Evolutionary conservation across 78 protist species (phyloP), one percentile per base, ranked within the genome.

Genomic region (Mantamonas sphyraenae): DNA sequence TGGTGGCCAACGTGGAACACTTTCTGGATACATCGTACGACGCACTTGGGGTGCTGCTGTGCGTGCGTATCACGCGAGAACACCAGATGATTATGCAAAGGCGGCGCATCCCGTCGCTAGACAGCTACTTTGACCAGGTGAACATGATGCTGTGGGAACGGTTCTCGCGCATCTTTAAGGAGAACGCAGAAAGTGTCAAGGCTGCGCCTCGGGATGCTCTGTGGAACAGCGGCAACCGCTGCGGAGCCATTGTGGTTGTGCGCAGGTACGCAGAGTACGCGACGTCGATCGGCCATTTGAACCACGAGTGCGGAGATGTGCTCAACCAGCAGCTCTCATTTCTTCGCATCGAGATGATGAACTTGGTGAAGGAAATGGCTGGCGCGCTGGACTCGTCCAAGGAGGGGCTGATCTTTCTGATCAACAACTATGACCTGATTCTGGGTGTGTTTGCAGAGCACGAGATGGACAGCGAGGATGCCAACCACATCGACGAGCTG

Each of bases 351-450:
- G 56, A 42, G 37, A 17, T 63, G 40, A 33, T 26, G 19, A 0
- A 3, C 26, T 55, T 63, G 3, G n/a, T 63, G 28, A 0, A 0
- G 34, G 35, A 37, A 2, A 40, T 63, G 5, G 68, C 51, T 0
- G 22, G 39, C 14, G 57, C 5, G n/a, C 61, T 26, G 28, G 0
- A 30, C 19, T 0, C 19, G 12, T 59, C 26, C 34, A 60, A 50
- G 55, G 34, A 22, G 7, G 63, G 50, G 33, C 50, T 65, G 22
- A 37, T 43, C 10, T 62, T 71, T 42, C 63, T 71, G 24, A 62
- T 71, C 64, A 71, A 71, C 70, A 71, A 62, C 64, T 62, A 62
- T 40, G 77, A 71, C 55, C 7, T 71, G 12, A 47, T 71, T 17
- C 55, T 51, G 17, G 0, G 58, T 16, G 1, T n/a, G 37, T 16